Evolutionary conservation across 768 basidiomycete species (phyloP).

Genomic region (Dentipellis sp.): DNA sequence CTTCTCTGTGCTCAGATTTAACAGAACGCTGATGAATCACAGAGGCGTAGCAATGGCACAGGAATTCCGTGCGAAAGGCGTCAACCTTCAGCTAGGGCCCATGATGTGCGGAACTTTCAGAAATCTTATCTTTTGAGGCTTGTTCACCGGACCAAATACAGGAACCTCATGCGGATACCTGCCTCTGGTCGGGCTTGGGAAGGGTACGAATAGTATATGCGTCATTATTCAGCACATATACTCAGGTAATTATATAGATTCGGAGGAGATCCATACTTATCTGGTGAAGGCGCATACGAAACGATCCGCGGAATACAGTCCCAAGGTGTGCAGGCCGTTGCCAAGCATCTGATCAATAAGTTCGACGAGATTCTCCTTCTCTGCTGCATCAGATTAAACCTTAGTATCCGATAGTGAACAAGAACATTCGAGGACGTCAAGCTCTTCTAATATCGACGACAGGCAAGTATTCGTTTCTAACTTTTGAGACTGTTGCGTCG

Average conservation of each 20-base stretch:
- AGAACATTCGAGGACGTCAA: conserved; percentile 13
- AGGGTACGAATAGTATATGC: not conserved
- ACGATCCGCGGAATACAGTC: conserved; percentile 23
- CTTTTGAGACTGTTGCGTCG: not conserved
- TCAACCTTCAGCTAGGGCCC: conserved; percentile 28
- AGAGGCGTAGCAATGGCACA: conserved; percentile 54
- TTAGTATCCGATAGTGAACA: conserved; percentile 10
- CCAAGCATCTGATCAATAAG: conserved; percentile 16
- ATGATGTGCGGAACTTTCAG: conserved; percentile 9
- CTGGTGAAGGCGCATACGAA: conserved; percentile 24
- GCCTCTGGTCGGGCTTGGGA: not conserved
- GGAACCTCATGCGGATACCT: not conserved
- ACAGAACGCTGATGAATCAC: conserved; percentile 52
- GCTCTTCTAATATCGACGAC: conserved; percentile 18
- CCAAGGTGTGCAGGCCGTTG: conserved; percentile 19
- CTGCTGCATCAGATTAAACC: not conserved
- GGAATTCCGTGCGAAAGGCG: conserved; percentile 65
- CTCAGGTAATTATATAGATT: not conserved
- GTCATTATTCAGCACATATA: not conserved
- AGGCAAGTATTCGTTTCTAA: conserved; percentile 3
- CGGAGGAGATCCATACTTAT: conserved; percentile 22
- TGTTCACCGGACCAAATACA: not conserved
- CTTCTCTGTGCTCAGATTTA: conserved; percentile 23
- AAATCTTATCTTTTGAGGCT: not conserved
- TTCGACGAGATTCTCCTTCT: not conserved